These are phyloP conservation scores for Kentomonas sorsogonicus DNA, from an alignment of 208 protist species.

Conservation along the genomic window DNA sequence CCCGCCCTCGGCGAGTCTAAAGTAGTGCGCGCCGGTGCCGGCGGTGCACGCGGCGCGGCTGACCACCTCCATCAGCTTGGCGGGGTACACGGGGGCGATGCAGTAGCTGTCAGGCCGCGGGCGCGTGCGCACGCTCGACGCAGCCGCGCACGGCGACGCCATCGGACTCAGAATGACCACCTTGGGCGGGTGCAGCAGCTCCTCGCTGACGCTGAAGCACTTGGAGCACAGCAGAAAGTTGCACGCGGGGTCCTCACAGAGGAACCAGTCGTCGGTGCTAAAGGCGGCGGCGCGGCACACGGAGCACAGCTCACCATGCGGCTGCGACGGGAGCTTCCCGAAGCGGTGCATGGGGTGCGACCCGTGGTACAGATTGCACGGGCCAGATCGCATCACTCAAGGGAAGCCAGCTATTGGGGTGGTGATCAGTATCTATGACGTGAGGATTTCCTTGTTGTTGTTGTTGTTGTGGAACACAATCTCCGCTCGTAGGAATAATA, in stretches of 20 bases:
- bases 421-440: too few relatives aligned
- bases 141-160: constrained; percentile 35
- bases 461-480: too few relatives aligned
- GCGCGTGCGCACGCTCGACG: constrained; percentile 50
- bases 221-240: constrained; percentile 61
- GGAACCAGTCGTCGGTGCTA: constrained; percentile 48
- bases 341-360: constrained; percentile 66
- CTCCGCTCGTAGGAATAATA: too few relatives aligned
- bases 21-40: constrained; percentile 48
- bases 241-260: constrained; percentile 40
- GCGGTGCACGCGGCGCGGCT: constrained; percentile 41
- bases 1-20: constrained; percentile 56
- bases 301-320: constrained; percentile 26
- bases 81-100: constrained; percentile 59
- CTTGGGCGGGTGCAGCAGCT: constrained; percentile 43
- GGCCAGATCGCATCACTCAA: too few relatives aligned
- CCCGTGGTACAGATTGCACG: constrained; percentile 53
- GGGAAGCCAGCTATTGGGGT: too few relatives aligned
- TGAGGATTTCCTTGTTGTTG: too few relatives aligned
- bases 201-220: constrained; percentile 74
- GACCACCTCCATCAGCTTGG: constrained; percentile 59
- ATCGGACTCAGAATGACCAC: constrained; percentile 69
- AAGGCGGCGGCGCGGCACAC: constrained; percentile 54
- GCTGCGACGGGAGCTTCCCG: constrained; percentile 12
- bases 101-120: constrained; percentile 46